Evolutionary conservation across 2,329 filamentous ascomycete genomes (phyloP).

Genomic region (Talaromyces piceae): DNA sequence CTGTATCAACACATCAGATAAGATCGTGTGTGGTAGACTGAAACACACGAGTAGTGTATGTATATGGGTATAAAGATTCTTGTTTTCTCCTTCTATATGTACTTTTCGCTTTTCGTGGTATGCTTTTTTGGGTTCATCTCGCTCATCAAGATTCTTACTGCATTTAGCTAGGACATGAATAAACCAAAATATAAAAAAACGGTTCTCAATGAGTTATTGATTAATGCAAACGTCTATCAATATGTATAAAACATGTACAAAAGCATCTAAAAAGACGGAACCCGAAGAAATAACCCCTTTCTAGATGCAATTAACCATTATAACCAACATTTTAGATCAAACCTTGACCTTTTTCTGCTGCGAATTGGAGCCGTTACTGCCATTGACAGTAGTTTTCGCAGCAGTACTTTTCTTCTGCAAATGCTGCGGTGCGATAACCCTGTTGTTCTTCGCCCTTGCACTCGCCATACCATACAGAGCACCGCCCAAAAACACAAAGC

Average conservation of each 20-base stretch:
- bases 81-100: not conserved
- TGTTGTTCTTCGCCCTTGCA: constrained; percentile 23
- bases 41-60: constrained; percentile 1
- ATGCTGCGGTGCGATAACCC: not conserved
- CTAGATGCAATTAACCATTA: not conserved
- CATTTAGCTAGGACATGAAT: no score
- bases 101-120: not conserved
- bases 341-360: constrained; percentile 1
- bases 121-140: not conserved
- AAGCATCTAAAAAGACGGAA: not conserved
- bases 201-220: no score
- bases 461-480: constrained; percentile 78
- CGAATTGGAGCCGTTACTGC: no score
- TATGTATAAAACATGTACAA: not conserved
- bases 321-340: not conserved
- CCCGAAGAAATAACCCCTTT: not conserved
- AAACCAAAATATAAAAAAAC: no score
- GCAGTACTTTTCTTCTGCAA: not conserved
- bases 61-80: not conserved
- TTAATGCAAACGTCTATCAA: no score
- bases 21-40: not conserved
- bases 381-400: no score
- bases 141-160: no score
- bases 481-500: constrained; percentile 84
- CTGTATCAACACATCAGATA: not conserved